These are phyloP conservation scores for Pythium aristosporum DNA, from an alignment of 352 stramenopile genomes.

Conservation along the genomic window DNA sequence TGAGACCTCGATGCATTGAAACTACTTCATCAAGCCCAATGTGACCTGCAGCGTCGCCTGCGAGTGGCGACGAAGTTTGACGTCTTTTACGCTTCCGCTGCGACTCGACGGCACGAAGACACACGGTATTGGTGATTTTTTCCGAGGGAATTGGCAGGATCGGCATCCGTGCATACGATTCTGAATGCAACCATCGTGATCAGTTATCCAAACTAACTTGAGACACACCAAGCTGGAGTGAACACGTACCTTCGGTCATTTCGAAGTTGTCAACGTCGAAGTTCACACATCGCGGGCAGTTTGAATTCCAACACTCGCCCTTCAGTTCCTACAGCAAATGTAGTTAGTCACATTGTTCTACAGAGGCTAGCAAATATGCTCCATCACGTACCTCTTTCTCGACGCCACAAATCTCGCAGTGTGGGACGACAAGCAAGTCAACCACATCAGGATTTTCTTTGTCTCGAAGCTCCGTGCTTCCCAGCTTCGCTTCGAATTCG, in stretches of 20 bases:
- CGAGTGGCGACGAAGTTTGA: slow-evolving; percentile 17
- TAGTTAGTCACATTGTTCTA: neutral
- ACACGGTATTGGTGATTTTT: slow-evolving; percentile 56
- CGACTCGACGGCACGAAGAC: slow-evolving; percentile 31
- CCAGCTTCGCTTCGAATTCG: slow-evolving; percentile 61
- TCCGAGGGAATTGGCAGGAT: slow-evolving; percentile 49
- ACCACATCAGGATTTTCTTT: slow-evolving; percentile 53
- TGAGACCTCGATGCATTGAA: slow-evolving; percentile 8
- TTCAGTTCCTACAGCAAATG: slow-evolving; percentile 43
- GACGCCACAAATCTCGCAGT: slow-evolving; percentile 78
- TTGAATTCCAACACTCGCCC: slow-evolving; percentile 73
- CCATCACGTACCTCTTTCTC: slow-evolving; percentile 68
- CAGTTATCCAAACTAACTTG: neutral
- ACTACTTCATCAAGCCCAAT: slow-evolving; percentile 1
- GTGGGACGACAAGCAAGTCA: slow-evolving; percentile 67
- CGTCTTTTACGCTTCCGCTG: slow-evolving; percentile 55
- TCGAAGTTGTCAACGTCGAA: slow-evolving; percentile 68
- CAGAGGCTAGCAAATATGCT: neutral
- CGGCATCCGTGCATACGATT: slow-evolving; percentile 55
- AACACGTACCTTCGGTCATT: slow-evolving; percentile 28
- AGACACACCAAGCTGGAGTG: neutral
- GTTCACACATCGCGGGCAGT: slow-evolving; percentile 62
- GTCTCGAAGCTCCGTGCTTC: slow-evolving; percentile 56
- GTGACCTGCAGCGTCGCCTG: neutral
- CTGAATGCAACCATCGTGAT: neutral